phyloP scores from a whole-genome alignment of 176 grass and related monocot species.

The Neostapfia colusana region DNA sequence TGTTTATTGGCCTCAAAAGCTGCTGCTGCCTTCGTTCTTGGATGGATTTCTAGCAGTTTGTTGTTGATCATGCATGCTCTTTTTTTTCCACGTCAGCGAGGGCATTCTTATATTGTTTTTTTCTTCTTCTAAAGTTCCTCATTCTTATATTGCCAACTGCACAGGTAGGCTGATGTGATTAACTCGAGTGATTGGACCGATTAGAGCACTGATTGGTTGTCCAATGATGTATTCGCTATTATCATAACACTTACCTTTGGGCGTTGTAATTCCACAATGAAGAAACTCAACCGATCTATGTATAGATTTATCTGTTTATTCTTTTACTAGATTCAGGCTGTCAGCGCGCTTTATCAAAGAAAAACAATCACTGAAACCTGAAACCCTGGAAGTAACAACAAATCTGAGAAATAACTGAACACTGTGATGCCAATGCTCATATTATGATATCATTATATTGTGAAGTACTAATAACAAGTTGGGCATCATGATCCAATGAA shows the following conservation, averaged over 20 bases:
- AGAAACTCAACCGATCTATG: background rate
- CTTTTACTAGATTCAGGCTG: constrained; percentile 10
- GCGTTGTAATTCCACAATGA: constrained; percentile 24
- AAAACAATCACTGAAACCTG: background rate
- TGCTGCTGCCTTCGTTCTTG: constrained; percentile 16
- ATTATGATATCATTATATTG: background rate
- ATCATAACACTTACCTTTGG: constrained; percentile 21
- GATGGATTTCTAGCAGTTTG: background rate
- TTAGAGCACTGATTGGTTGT: constrained; percentile 29
- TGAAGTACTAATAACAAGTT: background rate
- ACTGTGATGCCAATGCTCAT: background rate
- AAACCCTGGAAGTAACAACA: background rate
- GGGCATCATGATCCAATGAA: background rate
- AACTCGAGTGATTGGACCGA: constrained; percentile 13
- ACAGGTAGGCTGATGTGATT: constrained; percentile 18
- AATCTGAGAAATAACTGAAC: background rate
- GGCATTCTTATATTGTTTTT: no score
- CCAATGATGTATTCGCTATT: constrained; percentile 7
- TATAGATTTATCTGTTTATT: background rate
- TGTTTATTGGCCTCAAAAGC: constrained; percentile 34
- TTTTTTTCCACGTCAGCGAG: background rate
- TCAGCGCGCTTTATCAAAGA: background rate
- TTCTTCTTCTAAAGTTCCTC: no score
- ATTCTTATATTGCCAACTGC: constrained; percentile 6
- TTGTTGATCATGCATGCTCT: no score